These are phyloP conservation scores for Geotrichum klebahnii DNA, from an alignment of 1,139 yeast species.

Conservation along the genomic window DNA sequence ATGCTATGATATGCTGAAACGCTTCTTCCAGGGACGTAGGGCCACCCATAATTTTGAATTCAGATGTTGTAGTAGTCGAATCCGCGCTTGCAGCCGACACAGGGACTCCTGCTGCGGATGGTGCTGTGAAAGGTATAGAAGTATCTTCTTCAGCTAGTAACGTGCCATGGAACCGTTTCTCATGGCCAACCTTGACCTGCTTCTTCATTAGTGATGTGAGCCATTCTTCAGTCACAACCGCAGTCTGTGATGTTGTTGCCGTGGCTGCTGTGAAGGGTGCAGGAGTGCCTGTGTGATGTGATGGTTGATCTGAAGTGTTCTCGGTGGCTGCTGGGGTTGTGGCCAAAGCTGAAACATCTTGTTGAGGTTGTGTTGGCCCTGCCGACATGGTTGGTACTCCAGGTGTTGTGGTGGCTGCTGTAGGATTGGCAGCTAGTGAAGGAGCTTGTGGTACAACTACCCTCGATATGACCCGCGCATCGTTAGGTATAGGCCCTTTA, in stretches of 20 bases:
- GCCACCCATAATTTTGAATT: constrained; percentile 30
- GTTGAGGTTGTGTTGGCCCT: no score
- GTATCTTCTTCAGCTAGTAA: constrained; percentile 30
- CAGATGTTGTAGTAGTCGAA: constrained; percentile 18
- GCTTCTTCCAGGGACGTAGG: constrained; percentile 26
- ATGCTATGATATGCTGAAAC: not conserved
- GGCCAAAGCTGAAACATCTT: no score
- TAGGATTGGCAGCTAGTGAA: constrained; percentile 26
- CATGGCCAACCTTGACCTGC: constrained; percentile 39
- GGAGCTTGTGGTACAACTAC: constrained; percentile 18
- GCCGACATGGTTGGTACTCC: no score
- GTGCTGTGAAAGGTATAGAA: no score
- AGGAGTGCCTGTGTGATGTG: no score
- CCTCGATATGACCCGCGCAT: constrained; percentile 41
- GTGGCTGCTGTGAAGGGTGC: no score
- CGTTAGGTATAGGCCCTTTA: constrained; percentile 42
- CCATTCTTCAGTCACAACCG: constrained; percentile 34
- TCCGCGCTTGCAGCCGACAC: no score
- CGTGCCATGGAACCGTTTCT: constrained; percentile 38
- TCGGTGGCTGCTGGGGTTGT: no score
- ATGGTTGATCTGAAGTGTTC: no score
- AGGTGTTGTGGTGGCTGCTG: not conserved
- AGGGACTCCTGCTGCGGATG: no score
- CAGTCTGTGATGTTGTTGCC: no score
- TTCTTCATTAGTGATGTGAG: constrained; percentile 36